A percentile compares a stretch with the other conserved stretches of the same genome.
These are phyloP conservation scores for Psilocybe tampanensis DNA, from an alignment of 768 basidiomycete genomes.

Conservation along the genomic window DNA sequence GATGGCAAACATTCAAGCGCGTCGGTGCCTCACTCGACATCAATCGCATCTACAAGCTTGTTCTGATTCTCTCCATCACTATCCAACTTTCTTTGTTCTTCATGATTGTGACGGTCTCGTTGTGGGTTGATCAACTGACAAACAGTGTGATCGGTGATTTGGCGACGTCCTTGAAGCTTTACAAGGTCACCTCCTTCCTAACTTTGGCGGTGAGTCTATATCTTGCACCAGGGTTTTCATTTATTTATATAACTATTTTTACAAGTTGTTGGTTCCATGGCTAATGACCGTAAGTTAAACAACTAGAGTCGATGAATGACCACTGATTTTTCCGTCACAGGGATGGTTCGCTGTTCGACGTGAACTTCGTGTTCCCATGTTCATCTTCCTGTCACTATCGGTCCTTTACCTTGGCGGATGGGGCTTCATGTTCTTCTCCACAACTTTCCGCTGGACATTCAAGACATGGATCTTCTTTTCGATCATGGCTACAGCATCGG, in stretches of 20 bases:
- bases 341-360: slow-evolving; percentile 79
- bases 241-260: background rate
- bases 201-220: slow-evolving; percentile 57
- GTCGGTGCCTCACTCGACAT: slow-evolving; percentile 76
- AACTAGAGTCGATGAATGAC: background rate
- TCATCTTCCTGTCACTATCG: slow-evolving; percentile 64
- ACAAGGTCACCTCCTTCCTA: slow-evolving; percentile 56
- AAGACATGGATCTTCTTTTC: slow-evolving; percentile 75
- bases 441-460: slow-evolving; percentile 78
- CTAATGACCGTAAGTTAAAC: slow-evolving; percentile 49
- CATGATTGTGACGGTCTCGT: slow-evolving; percentile 64
- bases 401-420: slow-evolving; percentile 67
- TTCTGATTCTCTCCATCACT: slow-evolving; percentile 68
- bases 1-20: slow-evolving; percentile 89
- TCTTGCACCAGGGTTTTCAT: background rate
- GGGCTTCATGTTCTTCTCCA: slow-evolving; percentile 72
- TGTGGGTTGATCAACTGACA: slow-evolving; percentile 80
- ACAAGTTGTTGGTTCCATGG: slow-evolving; percentile 73
- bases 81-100: slow-evolving; percentile 83
- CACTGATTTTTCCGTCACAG: slow-evolving; percentile 29
- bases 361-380: slow-evolving; percentile 61
- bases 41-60: slow-evolving; percentile 74
- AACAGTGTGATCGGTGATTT: slow-evolving; percentile 64
- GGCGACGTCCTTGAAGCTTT: slow-evolving; percentile 45
- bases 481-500: slow-evolving; percentile 59